Conservation (phyloP, 2,329 filamentous ascomycete genomes). For the Cercospora zeina region DNA sequence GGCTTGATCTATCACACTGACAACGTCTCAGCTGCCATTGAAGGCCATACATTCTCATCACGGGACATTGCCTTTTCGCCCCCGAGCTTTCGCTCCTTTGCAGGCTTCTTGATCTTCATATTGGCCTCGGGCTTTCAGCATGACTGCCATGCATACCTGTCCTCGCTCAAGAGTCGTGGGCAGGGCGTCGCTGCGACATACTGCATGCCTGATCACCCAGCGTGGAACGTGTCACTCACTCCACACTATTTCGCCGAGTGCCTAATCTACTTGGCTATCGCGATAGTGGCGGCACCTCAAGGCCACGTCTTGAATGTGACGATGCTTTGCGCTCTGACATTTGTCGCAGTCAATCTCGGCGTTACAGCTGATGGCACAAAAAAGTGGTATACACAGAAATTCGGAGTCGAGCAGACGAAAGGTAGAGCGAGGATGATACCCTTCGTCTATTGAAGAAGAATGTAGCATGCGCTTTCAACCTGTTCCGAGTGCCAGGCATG, state of each 20-base stretch:
- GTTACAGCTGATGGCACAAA: slow-evolving; percentile 77
- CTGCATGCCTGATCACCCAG: slow-evolving; percentile 70
- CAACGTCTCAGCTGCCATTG: slow-evolving; percentile 35
- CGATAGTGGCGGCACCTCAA: slow-evolving; percentile 69
- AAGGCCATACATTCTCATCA: slow-evolving; percentile 40
- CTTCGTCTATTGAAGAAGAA: slow-evolving; percentile 46
- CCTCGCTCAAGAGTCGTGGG: slow-evolving; percentile 39
- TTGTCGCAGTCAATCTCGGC: slow-evolving; percentile 77
- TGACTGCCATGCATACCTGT: slow-evolving; percentile 54
- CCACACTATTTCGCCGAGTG: slow-evolving; percentile 93
- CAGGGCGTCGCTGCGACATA: slow-evolving; percentile 59
- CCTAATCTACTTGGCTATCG: slow-evolving; percentile 75
- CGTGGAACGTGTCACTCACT: slow-evolving; percentile 73
- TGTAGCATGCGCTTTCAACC: neutral
- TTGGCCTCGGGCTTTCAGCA: slow-evolving; percentile 73
- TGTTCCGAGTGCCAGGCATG: neutral
- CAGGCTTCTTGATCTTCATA: slow-evolving; percentile 65
- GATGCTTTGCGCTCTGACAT: slow-evolving; percentile 66
- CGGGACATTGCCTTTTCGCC: slow-evolving; percentile 44
- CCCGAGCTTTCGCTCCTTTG: slow-evolving; percentile 54
- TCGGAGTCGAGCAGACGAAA: slow-evolving; percentile 65
- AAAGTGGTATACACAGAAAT: slow-evolving; percentile 75
- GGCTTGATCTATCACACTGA: slow-evolving; percentile 12
- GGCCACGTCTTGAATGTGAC: slow-evolving; percentile 70
- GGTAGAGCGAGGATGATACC: slow-evolving; percentile 76